Evolutionary conservation across 805 yeast species (phyloP), one percentile per base, ranked within the genome.

Genomic region (Zygoascus biomembranicola): DNA sequence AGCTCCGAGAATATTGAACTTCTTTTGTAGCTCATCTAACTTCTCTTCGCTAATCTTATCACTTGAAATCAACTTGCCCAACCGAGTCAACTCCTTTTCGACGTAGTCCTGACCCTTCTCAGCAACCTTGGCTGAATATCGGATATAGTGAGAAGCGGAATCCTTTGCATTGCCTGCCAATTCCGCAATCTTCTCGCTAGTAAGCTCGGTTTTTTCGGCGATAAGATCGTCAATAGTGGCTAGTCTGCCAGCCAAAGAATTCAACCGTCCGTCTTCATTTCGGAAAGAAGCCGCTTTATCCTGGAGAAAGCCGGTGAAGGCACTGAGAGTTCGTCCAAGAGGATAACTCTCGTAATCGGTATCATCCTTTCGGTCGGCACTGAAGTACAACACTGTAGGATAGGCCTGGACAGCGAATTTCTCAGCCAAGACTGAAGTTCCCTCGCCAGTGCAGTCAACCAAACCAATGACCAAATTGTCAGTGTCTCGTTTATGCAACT

Each of bases 381-480:
- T 68, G 9, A 83, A 75, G 54, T 66, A 77, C 43, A 81, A 59
- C n/a, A 84, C 66, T 0, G 85, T 75, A 13, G 90, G 90, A 65
- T 71, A 77, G 8, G 71, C 67, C 14, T 65, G 58, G 50, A 84
- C 67, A 1, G 69, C 74, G 63, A 70, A 82, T 48, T 62, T 63
- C 32, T 66, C 61, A 53, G 71, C 69, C 42, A 80, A 60, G 54
- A 71, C 69, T 19, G 72, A 73, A 2, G 77, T 57, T n/a, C 52
- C 59, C 26, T 76, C 73, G 11, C 73, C 77, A 11, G 80, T 74
- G 47, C 77, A 71, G 53, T 76, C 77, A 14, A 80, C 78, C 52
- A 72, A 72, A 56, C 66, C 83, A 57, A 77, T 73, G 31, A 73
- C 55, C 32, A 79, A 57, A 39, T 64, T 66, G 31, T 67, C 72